Base-by-base conservation (phyloP, 2,329 filamentous ascomycete genomes). In the Chaetothyriales sp. region DNA sequence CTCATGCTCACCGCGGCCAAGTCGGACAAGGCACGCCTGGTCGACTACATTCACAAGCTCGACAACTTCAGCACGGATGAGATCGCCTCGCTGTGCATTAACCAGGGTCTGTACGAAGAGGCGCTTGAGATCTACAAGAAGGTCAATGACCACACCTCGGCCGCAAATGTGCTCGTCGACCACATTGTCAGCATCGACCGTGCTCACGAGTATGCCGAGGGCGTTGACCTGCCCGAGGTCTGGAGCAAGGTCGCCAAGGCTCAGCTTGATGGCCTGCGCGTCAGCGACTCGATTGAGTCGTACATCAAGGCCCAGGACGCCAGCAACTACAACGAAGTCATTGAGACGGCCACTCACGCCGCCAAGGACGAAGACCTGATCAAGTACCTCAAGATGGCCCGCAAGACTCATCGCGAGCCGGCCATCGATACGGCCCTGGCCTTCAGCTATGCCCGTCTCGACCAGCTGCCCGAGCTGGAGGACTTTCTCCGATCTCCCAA, bases 51-150 rank as follows among this genome's bases (percentile, higher is more conserved):
- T 59, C 86, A 95, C 67, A 82, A 86, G 63, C 80, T 98, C 37
- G 84, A 89, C 61, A 82, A 84, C 52, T 98, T 94, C 71, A 88
- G 86, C 56, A 83, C 90, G 0, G 86, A 94, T 58, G 92, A 97
- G 64, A 95, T 97, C 65, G 88, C 92, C 5, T 78, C 83, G 49
- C 85, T 94, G 63, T 95, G 89, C 71, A 92, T 97, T 62, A 86
- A 94, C 53, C 89, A 97, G 53, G 92, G 92, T 56, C 78, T 98
- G 60, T 87, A 86, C 64, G 94, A 98, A 69, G 94, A 98, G 69
- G 92, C 92, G 1, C 95, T 98, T 61, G 88, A 95, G 71, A 92
- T 98, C 61, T 94, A 89, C 78, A 97, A 97, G 81, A 98, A 98
- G 79, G 86, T 89, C 60, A 82, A 85, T 65, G 89, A 94, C 70